These are phyloP conservation scores for Clonostachys sp. DNA, from an alignment of 2,329 filamentous ascomycete species.

Conservation along the genomic window DNA sequence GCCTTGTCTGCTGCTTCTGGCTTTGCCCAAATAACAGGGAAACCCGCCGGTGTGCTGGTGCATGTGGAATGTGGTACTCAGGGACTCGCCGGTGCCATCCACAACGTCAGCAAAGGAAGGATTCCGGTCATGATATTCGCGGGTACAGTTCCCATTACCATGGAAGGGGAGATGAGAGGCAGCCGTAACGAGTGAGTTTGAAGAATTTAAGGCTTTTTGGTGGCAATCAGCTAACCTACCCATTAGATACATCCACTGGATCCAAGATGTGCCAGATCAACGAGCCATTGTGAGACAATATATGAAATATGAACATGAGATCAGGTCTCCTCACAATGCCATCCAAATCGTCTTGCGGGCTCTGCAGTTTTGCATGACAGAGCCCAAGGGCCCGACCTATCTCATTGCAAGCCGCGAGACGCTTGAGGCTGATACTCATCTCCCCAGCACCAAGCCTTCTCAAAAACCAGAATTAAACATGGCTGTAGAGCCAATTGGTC, in stretches of 20 bases:
- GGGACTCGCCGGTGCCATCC: slow-evolving; percentile 14
- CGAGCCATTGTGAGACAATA: slow-evolving; percentile 26
- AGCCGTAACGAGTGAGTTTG: slow-evolving; percentile 24
- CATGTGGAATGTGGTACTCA: slow-evolving; percentile 20
- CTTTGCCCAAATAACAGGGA: slow-evolving; percentile 17
- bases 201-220: background rate
- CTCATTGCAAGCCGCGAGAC: slow-evolving; percentile 16
- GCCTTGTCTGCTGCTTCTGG: slow-evolving; percentile 12
- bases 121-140: slow-evolving; percentile 34
- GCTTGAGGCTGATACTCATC: slow-evolving; percentile 11
- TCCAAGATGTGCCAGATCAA: slow-evolving; percentile 35
- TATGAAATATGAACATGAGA: slow-evolving; percentile 19
- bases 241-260: slow-evolving; percentile 31
- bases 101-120: slow-evolving; percentile 16
- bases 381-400: slow-evolving; percentile 15
- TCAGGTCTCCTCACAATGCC: slow-evolving; percentile 16
- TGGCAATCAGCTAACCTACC: background rate
- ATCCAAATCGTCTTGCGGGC: slow-evolving; percentile 16
- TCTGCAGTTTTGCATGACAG: slow-evolving; percentile 16
- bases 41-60: slow-evolving; percentile 14
- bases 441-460: background rate
- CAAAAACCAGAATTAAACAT: slow-evolving; percentile 4
- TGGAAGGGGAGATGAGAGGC: slow-evolving; percentile 34
- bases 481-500: slow-evolving; percentile 3
- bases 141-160: slow-evolving; percentile 34